Percentiles rank a stretch among this genome's conserved stretches.
Evolutionary conservation across 345 rosid genomes (phyloP).

Genomic region (Lagerstroemia speciosa): DNA sequence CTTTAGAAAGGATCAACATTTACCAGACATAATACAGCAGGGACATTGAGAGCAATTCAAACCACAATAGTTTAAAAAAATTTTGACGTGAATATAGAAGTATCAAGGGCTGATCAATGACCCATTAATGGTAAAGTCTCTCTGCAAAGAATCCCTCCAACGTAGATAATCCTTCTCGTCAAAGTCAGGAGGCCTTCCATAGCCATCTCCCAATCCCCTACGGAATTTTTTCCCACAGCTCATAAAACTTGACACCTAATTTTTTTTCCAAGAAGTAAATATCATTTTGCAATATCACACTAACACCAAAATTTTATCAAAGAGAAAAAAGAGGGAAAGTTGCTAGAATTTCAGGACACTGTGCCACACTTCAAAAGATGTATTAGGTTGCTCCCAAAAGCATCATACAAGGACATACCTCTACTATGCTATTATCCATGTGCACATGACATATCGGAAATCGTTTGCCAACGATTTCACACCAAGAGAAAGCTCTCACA

Average conservation of each 20-base stretch:
- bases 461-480: slow-evolving; percentile 54
- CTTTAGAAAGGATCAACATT: background rate
- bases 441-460: slow-evolving; percentile 67
- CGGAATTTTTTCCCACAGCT: slow-evolving; percentile 25
- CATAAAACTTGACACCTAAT: slow-evolving; percentile 68
- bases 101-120: slow-evolving; percentile 6
- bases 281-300: background rate
- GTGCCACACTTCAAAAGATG: background rate
- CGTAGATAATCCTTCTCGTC: slow-evolving; percentile 58
- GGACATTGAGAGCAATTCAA: background rate
- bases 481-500: slow-evolving; percentile 33
- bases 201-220: slow-evolving; percentile 19
- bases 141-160: slow-evolving; percentile 66
- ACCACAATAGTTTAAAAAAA: background rate
- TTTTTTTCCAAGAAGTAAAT: background rate
- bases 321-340: background rate
- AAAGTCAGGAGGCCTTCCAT: slow-evolving; percentile 31
- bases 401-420: slow-evolving; percentile 24
- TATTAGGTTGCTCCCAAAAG: background rate
- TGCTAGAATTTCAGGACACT: background rate
- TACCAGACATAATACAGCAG: background rate
- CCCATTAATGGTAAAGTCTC: slow-evolving; percentile 98
- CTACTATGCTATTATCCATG: slow-evolving; percentile 38
- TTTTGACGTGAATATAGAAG: background rate
- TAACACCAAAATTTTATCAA: background rate